Percentiles rank a stretch among this genome's conserved stretches.
Conservation (phyloP, 495 filamentous ascomycete species). For the Hypoxylon intermedium region DNA sequence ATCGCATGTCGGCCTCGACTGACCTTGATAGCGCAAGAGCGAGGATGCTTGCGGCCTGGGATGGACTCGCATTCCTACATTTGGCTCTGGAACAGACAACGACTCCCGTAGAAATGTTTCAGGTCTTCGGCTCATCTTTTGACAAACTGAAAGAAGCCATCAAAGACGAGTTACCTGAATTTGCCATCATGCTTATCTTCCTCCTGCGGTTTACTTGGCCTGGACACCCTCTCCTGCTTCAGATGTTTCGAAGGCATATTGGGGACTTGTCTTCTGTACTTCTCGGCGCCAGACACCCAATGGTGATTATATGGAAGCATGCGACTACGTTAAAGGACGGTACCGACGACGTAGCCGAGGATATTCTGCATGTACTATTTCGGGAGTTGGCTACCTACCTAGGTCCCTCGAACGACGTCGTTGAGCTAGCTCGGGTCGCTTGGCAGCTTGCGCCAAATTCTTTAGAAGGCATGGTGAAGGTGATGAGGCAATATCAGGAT, state of each 20-base stretch:
- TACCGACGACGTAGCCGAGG: conserved; percentile 11
- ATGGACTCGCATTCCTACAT: conserved; percentile 13
- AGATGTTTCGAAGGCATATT: conserved; percentile 15
- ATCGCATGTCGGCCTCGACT: background rate
- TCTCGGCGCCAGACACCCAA: conserved; percentile 8
- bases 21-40: conserved; percentile 3
- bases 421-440: conserved; percentile 15
- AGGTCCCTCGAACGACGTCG: conserved; percentile 3
- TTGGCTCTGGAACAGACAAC: conserved; percentile 8
- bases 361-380: conserved; percentile 7
- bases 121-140: conserved; percentile 8
- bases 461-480: conserved; percentile 10
- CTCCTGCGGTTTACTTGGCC: conserved; percentile 18
- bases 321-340: background rate
- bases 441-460: conserved; percentile 14
- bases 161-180: conserved; percentile 11
- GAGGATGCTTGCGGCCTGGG: conserved; percentile 11
- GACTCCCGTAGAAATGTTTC: conserved; percentile 12
- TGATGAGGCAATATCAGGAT: conserved; percentile 14
- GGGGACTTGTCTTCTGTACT: conserved; percentile 9
- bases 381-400: conserved; percentile 1
- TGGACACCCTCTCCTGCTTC: conserved; percentile 12
- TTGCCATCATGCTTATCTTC: conserved; percentile 15
- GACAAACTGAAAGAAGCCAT: conserved; percentile 11
- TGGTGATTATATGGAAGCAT: conserved; percentile 8